These are phyloP conservation scores for Calonectria pteridis DNA, from an alignment of 2,329 filamentous ascomycete species.

Conservation along the genomic window DNA sequence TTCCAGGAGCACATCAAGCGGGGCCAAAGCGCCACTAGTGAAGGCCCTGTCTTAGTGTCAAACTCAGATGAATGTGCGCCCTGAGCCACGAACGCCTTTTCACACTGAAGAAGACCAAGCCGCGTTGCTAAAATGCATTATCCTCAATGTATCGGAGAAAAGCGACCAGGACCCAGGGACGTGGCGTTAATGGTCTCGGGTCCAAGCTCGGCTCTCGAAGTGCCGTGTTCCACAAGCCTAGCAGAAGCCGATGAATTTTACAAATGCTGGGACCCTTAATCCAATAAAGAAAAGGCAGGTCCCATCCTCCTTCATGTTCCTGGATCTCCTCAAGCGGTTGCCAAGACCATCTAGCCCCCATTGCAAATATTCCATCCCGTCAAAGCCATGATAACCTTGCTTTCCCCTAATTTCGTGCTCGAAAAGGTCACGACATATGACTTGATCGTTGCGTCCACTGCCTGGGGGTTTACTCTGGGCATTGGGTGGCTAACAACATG, in stretches of 20 bases:
- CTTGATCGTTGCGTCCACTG: constrained; percentile 42
- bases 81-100: background rate
- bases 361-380: background rate
- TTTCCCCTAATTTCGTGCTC: constrained; percentile 5
- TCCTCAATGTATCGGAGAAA: background rate
- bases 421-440: constrained; percentile 24
- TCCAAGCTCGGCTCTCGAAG: background rate
- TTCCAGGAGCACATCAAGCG: background rate
- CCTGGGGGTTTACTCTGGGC: constrained; percentile 53
- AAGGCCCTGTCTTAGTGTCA: background rate
- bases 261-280: background rate
- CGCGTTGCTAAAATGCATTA: background rate
- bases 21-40: background rate
- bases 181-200: background rate
- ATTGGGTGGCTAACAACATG: constrained; percentile 53
- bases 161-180: background rate
- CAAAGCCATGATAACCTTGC: background rate
- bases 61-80: background rate
- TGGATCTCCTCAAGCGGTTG: background rate
- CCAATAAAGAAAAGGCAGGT: background rate
- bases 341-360: background rate
- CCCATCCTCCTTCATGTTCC: background rate
- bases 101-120: background rate
- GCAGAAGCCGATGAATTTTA: background rate
- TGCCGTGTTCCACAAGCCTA: background rate